Percentiles rank a stretch among this genome's conserved stretches.
phyloP scores from a whole-genome alignment of 441 rosid species.

The Flueggea neowawraea region DNA sequence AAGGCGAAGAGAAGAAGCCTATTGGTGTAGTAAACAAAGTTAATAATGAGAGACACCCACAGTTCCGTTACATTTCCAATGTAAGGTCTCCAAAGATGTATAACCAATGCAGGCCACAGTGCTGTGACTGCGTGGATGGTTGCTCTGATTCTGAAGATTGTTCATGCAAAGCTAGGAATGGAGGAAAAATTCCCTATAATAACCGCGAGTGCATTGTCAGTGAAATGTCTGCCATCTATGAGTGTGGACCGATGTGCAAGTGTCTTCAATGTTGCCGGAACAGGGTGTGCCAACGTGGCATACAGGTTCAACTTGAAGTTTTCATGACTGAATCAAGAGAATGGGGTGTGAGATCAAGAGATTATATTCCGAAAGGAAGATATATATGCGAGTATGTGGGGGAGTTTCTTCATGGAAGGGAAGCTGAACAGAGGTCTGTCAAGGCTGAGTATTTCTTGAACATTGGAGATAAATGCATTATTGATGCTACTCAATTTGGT shows the following conservation, averaged over 20 bases:
- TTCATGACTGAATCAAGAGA: constrained; percentile 62
- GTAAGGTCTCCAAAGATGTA: constrained; percentile 38
- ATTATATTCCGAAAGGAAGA: constrained; percentile 58
- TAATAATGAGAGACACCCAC: constrained; percentile 53
- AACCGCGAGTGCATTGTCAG: constrained; percentile 44
- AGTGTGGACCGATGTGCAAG: constrained; percentile 70
- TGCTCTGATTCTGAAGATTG: constrained; percentile 51
- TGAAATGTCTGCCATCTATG: constrained; percentile 44
- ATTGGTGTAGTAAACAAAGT: constrained; percentile 51
- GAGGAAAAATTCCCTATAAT: constrained; percentile 55
- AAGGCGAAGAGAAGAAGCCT: constrained; percentile 56
- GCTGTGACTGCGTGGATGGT: constrained; percentile 48
- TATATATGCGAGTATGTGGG: constrained; percentile 80
- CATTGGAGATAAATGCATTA: constrained; percentile 43
- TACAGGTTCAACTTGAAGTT: constrained; percentile 57
- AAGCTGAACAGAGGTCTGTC: constrained; percentile 45
- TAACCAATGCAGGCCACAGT: constrained; percentile 26
- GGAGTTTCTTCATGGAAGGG: constrained; percentile 51
- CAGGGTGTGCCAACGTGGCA: constrained; percentile 63
- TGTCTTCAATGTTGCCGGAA: constrained; percentile 63
- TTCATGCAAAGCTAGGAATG: constrained; percentile 50
- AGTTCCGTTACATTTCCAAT: constrained; percentile 37
- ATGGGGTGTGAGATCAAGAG: constrained; percentile 77
- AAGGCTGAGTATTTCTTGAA: constrained; percentile 60
- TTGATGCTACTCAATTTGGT: constrained; percentile 61